These are phyloP conservation scores for Solanum sejunctum DNA, from an alignment of 257 asterid genomes.

Conservation along the genomic window DNA sequence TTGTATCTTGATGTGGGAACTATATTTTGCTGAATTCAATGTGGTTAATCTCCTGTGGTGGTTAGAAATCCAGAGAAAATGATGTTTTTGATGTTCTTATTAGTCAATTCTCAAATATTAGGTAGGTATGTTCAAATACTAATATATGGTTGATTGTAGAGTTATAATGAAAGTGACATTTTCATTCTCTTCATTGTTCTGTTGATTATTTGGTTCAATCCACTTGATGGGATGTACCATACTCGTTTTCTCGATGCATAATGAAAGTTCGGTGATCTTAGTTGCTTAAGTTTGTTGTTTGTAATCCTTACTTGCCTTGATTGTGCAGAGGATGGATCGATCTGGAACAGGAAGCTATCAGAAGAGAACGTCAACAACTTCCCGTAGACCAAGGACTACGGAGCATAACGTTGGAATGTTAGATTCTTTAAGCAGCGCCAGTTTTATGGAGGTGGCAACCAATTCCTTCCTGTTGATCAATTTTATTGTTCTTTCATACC, in stretches of 20 bases:
- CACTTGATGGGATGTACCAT: background rate
- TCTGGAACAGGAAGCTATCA: constrained; percentile 53
- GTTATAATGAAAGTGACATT: background rate
- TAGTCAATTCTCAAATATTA: background rate
- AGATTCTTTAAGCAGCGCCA: constrained; percentile 68
- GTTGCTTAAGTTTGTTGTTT: background rate
- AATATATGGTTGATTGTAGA: background rate
- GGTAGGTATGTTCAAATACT: background rate
- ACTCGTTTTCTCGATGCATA: background rate
- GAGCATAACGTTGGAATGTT: constrained; percentile 26
- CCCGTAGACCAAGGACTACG: constrained; percentile 36
- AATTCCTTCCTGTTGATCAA: background rate
- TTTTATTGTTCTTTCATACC: background rate
- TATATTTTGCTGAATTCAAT: background rate
- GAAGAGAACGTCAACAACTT: constrained; percentile 46
- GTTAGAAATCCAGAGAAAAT: background rate
- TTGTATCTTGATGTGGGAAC: background rate
- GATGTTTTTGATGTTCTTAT: background rate
- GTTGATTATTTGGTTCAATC: background rate
- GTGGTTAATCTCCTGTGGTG: background rate
- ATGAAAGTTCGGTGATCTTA: background rate
- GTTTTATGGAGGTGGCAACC: constrained; percentile 69
- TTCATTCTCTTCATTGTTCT: background rate
- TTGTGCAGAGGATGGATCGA: constrained; percentile 59
- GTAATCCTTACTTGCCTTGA: background rate